A percentile compares a stretch with the other conserved stretches of the same genome.
phyloP scores from a whole-genome alignment of 257 asterid species.

The Perilla frutescens region DNA sequence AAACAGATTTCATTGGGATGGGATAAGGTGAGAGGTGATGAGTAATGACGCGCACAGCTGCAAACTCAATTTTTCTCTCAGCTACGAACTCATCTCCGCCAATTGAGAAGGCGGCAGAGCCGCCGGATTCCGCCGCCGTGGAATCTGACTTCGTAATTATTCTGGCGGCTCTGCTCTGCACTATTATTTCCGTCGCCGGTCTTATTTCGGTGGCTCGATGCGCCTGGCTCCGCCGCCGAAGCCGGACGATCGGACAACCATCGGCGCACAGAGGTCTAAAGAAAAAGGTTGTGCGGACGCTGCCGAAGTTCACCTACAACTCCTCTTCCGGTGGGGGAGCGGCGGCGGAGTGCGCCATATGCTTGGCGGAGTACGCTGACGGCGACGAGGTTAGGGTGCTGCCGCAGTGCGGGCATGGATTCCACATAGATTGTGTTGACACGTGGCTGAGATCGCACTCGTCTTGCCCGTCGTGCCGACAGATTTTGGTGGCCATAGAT shows the following conservation, averaged over 20 bases:
- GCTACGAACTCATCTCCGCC: slow-evolving; percentile 31
- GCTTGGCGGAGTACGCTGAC: slow-evolving; percentile 45
- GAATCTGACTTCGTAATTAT: slow-evolving; percentile 57
- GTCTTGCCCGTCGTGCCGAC: slow-evolving; percentile 69
- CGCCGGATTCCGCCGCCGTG: slow-evolving; percentile 30
- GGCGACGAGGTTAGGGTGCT: slow-evolving; percentile 63
- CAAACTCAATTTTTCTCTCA: background rate
- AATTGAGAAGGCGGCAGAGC: slow-evolving; percentile 32
- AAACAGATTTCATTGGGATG: background rate
- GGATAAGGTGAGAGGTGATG: slow-evolving; percentile 11
- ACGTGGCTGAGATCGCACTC: slow-evolving; percentile 71
- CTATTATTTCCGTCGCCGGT: slow-evolving; percentile 55
- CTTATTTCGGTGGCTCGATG: slow-evolving; percentile 58
- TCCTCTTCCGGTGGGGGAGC: slow-evolving; percentile 29
- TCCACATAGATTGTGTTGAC: slow-evolving; percentile 59
- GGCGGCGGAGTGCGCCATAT: slow-evolving; percentile 20
- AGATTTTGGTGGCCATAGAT: slow-evolving; percentile 46
- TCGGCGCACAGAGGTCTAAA: slow-evolving; percentile 51
- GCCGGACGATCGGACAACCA: slow-evolving; percentile 17
- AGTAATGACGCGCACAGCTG: slow-evolving; percentile 14
- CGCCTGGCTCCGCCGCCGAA: slow-evolving; percentile 56
- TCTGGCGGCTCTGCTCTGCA: slow-evolving; percentile 59
- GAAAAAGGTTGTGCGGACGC: slow-evolving; percentile 48
- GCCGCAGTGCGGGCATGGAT: slow-evolving; percentile 68
- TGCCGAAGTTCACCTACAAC: slow-evolving; percentile 56